Evolutionary conservation across 2,329 filamentous ascomycete species (phyloP), one percentile per base, ranked within the genome.

Genomic region (Fusarium decemcellulare): DNA sequence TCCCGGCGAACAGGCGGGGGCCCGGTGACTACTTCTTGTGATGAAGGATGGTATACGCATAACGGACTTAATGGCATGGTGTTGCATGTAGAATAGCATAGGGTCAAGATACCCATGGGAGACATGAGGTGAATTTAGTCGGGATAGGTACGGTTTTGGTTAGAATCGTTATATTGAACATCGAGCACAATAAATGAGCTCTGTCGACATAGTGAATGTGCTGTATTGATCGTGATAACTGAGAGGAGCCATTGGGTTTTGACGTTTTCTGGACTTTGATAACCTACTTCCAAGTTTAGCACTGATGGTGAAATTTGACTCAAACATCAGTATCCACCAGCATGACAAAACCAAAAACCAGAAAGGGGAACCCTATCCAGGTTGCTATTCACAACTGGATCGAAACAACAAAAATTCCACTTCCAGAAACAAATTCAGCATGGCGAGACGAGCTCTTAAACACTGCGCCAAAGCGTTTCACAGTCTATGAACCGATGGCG

Each of bases 21-120:
- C 88, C 90, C 15, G 88, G 88, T 56, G 91, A 93, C 76, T 93
- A 93, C 81, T 93, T 93, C 81, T 81, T 93, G 76, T 92, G 69
- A 81, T 72, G 72, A 75, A 64, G 59, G 52, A 66, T 65, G 57
- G 68, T 65, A 65, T 73, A 67, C 66, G 67, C 47, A 66, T 74
- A 73, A 73, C 70, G 68, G 65, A 70, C 39, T 62, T 70, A 63
- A 65, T 68, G 72, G 67, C 63, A 74, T 67, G 65, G 66, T 74
- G 73, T 73, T 76, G 74, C 75, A 79, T 82, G 80, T 81, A 81
- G 75, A 80, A 74, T 82, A 82, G 76, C 77, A 78, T 76, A 77
- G 77, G 78, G 76, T 79, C 75, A 79, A 80, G 80, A 82, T 82
- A 81, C 79, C 80, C 80, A 74, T 76, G 76, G 32, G 32, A 34